Base-by-base conservation (phyloP, 176 grass and related monocot species). In the Oryza meridionalis region DNA sequence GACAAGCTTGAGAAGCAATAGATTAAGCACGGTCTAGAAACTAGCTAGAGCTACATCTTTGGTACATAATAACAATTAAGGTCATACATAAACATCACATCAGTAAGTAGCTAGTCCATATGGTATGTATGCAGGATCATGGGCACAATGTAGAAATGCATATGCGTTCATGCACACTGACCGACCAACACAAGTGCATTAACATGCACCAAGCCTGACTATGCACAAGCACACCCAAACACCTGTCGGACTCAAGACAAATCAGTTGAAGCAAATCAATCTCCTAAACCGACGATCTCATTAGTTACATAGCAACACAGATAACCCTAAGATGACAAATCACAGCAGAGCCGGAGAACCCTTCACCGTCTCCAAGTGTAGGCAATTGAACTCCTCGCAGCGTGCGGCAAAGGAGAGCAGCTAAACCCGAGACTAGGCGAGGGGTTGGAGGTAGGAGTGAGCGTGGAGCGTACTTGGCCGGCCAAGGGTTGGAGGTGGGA, bases 401-500 rank as follows among this genome's bases (percentile, higher is more conserved):
- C 65, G 58, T 29, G 49, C 5, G 40, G 65, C 24, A 3, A 31
- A 31, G 3, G 15, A 16, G 42, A 38, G n/a, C n/a, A n/a, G n/a
- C n/a, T n/a, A n/a, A n/a, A n/a, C n/a, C n/a, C n/a, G n/a, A n/a
- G 27, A 29, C 27, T 2, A 29, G 27, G 27, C 27, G 27, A 29
- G 27, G 27, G 27, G 27, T 29, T 29, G 27, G 27, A 29, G 32
- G 32, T 33, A 4, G 32, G 4, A 33, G 32, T 33, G 4, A 33
- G 32, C 32, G 32, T 33, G 32, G 19, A 55, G 17, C 16, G 21
- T 72, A 97, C 92, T 87, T 94, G 63, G 95, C 82, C n/a, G n/a
- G n/a, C n/a, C n/a, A n/a, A n/a, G 37, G 95, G 92, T 47, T 90
- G 84, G 85, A 98, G 95, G n/a, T 91, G 86, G 68, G 88, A 84